These are phyloP conservation scores for Logfia minima DNA, from an alignment of 129 eudicot species.

Conservation along the genomic window DNA sequence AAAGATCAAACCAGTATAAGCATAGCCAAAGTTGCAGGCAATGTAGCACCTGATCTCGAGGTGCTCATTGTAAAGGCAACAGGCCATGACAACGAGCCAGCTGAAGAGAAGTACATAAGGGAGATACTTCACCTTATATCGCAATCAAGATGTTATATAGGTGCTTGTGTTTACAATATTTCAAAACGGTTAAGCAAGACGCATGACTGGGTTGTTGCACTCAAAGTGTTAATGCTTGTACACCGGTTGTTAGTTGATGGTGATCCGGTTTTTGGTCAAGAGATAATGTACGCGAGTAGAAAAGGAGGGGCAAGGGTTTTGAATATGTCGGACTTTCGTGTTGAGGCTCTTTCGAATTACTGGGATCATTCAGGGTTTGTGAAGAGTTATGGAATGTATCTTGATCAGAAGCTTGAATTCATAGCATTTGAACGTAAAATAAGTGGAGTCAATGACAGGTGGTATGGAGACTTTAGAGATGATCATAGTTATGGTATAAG, in stretches of 20 bases:
- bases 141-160: conserved; percentile 44
- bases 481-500: conserved; percentile 48
- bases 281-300: conserved; percentile 53
- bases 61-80: conserved; percentile 79
- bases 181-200: conserved; percentile 42
- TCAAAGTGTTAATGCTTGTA: conserved; percentile 63
- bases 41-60: conserved; percentile 56
- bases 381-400: conserved; percentile 58
- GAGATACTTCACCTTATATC: conserved; percentile 52
- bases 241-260: conserved; percentile 63
- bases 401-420: conserved; percentile 70
- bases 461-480: conserved; percentile 41
- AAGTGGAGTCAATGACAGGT: conserved; percentile 39
- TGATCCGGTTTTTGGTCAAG: conserved; percentile 49
- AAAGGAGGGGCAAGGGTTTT: conserved; percentile 63
- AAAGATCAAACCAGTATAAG: conserved; percentile 86
- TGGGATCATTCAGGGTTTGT: conserved; percentile 86
- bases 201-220: conserved; percentile 75
- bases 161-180: conserved; percentile 46
- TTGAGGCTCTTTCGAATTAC: conserved; percentile 66
- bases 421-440: conserved; percentile 53
- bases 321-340: conserved; percentile 74
- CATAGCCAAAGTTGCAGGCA: conserved; percentile 67
- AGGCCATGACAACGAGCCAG: conserved; percentile 63
- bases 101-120: conserved; percentile 53